Base-by-base conservation (phyloP, 2,329 filamentous ascomycete genomes). In the Helotiales sp. region DNA sequence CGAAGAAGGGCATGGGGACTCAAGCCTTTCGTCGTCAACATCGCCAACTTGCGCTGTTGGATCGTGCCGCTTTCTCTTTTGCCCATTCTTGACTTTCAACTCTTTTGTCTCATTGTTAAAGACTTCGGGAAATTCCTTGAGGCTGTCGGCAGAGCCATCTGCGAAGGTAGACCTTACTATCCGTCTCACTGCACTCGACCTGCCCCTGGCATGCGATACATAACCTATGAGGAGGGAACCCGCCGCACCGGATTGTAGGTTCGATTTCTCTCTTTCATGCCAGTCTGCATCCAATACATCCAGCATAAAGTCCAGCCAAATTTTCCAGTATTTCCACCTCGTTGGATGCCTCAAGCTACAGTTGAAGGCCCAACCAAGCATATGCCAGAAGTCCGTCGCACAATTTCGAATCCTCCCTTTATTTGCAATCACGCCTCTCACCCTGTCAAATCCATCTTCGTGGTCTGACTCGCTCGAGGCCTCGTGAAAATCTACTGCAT, bases 311-410 rank as follows among this genome's bases (percentile, higher is more conserved):
- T 87, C 82, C 13, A 98, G 77, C 89, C 91, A 96, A 7, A 84
- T 74, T 65, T 81, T 85, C 92, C 93, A 98, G 68, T 86, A 82
- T 50, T 79, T 81, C 93, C 95, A 98, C 19, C 93, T 82, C 38
- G 82, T 80, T 1, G 85, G 85, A 65, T 93, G 80, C 30, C 82
- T 72, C 1, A 89, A 81, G 52, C 91, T 93, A 75, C 93, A 98
- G 70, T 93, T 95, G 72, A 98, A 92, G 0, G 90, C 89, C 95
- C 95, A 98, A 3, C 93, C 95, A 0, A 95, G 81, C 0, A 90
- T 83, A 40, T 86, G 83, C 91, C 95, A 99, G 67, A 98, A 96
- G 69, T 96, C 91, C 60, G 90, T 86, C 0, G 88, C 90, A n/a
- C 84, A 82, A 15, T 76, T 77, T 84, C 90, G 96, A 1, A 97